phyloP scores from a whole-genome alignment of 2,329 filamentous ascomycete species.

The Cryphonectria japonica region DNA sequence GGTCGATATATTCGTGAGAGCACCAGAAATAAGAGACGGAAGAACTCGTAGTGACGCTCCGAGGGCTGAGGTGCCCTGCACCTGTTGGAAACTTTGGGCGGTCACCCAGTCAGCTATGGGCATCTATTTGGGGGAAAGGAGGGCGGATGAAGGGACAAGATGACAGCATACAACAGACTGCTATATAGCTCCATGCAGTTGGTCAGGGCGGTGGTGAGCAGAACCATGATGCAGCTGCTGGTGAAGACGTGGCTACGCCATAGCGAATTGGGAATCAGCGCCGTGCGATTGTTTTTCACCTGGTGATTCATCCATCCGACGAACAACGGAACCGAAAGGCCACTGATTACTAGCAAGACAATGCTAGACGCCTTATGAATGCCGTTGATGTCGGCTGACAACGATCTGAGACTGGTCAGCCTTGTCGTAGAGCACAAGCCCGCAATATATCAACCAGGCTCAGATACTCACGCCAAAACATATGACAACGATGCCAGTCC shows the following conservation, averaged over 20 bases:
- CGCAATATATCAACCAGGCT: not conserved
- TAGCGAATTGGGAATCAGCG: constrained; percentile 64
- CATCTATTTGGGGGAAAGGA: constrained; percentile 16
- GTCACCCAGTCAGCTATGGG: constrained; percentile 3
- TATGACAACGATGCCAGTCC: constrained; percentile 56
- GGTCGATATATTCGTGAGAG: constrained; percentile 46
- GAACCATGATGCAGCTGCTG: constrained; percentile 55
- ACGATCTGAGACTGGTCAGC: constrained; percentile 31
- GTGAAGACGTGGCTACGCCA: constrained; percentile 64
- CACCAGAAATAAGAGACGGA: constrained; percentile 49
- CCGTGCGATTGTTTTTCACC: constrained; percentile 49
- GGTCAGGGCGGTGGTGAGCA: constrained; percentile 49
- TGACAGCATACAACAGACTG: constrained; percentile 50
- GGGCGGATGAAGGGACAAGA: not conserved
- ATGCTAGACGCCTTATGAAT: constrained; percentile 51
- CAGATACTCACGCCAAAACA: constrained; percentile 51
- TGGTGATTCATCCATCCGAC: constrained; percentile 57
- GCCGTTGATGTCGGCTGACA: constrained; percentile 44
- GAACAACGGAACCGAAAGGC: constrained; percentile 52
- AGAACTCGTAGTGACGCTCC: constrained; percentile 50
- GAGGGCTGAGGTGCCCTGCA: constrained; percentile 50
- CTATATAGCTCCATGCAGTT: constrained; percentile 52
- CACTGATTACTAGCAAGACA: constrained; percentile 46
- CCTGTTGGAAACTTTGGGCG: constrained; percentile 51
- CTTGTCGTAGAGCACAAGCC: not conserved